Evolutionary conservation across 768 basidiomycete species (phyloP).

Genomic region (Xerocomus potaroensis): DNA sequence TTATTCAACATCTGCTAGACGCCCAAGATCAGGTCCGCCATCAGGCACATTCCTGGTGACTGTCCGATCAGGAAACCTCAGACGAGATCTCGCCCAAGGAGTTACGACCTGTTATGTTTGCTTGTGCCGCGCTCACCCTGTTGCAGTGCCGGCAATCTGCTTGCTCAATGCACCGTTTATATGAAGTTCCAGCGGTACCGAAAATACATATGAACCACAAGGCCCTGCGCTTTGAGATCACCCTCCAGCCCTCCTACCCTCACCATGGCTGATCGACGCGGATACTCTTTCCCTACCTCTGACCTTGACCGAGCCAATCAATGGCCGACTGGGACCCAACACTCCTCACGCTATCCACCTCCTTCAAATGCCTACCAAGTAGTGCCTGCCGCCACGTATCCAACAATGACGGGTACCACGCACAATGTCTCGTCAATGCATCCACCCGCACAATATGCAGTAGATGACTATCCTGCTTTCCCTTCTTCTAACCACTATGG

Average conservation of each 20-base stretch:
- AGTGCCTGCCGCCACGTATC: conserved; percentile 15
- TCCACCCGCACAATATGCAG: conserved; percentile 21
- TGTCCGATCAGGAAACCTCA: conserved; percentile 25
- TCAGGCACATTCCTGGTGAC: conserved; percentile 28
- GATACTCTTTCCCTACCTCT: conserved; percentile 21
- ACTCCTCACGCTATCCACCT: conserved; percentile 23
- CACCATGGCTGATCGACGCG: conserved; percentile 30
- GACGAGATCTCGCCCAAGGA: conserved; percentile 27
- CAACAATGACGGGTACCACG: conserved; percentile 9
- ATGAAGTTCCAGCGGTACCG: conserved; percentile 28
- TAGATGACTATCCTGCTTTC: conserved; percentile 18
- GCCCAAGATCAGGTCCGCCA: conserved; percentile 27
- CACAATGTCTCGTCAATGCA: conserved; percentile 21
- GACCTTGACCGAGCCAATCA: conserved; percentile 20
- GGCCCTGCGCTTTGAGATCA: conserved; percentile 5
- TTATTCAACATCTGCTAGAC: conserved; percentile 16
- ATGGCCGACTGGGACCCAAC: conserved; percentile 21
- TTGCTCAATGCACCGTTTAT: conserved; percentile 23
- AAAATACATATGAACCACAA: conserved; percentile 33
- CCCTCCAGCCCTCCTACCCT: conserved; percentile 2
- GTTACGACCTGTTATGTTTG: conserved; percentile 29
- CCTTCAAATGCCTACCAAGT: conserved; percentile 20
- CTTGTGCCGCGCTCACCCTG: conserved; percentile 29
- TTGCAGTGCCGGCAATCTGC: conserved; percentile 31
- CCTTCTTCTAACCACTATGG: conserved; percentile 23